phyloP scores from a whole-genome alignment of 106 monocot species.

The Dioscorea dumetorum region DNA sequence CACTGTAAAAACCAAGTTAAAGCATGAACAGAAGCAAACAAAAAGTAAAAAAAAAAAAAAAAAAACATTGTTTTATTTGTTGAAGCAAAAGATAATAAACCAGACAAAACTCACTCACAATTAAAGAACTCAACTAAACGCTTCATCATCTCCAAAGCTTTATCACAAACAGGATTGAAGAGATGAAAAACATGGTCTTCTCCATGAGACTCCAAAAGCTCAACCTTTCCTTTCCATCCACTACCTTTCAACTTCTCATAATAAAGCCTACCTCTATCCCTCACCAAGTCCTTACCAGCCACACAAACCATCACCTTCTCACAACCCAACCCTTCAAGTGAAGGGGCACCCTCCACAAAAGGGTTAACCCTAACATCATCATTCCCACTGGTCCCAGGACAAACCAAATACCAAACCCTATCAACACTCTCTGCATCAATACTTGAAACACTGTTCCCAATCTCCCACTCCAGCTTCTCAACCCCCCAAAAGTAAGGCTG shows the following conservation, averaged over 20 bases:
- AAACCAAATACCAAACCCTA: neutral
- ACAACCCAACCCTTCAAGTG: neutral
- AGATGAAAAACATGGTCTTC: slow-evolving; percentile 14
- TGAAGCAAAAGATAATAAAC: too few species aligned
- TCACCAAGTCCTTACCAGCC: neutral
- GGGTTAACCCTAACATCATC: too few species aligned
- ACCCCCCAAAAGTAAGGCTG: neutral
- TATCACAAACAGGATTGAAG: neutral
- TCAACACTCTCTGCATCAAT: too few species aligned
- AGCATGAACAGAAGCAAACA: too few species aligned
- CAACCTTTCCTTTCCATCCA: slow-evolving; percentile 6
- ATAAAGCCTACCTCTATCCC: neutral
- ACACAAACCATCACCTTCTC: neutral
- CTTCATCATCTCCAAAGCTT: slow-evolving; percentile 5
- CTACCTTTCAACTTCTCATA: neutral
- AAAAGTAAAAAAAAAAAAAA: too few species aligned
- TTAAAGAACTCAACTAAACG: slow-evolving; percentile 1
- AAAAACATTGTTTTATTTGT: too few species aligned
- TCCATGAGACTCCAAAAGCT: slow-evolving; percentile 4
- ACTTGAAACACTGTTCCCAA: too few species aligned
- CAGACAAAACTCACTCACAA: neutral
- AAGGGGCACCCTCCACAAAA: neutral
- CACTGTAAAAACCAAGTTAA: too few species aligned
- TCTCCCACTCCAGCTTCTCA: neutral
- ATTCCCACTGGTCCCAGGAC: too few species aligned